These are phyloP conservation scores for Boletus pseudopeckii DNA, from an alignment of 768 basidiomycete genomes.

Conservation along the genomic window DNA sequence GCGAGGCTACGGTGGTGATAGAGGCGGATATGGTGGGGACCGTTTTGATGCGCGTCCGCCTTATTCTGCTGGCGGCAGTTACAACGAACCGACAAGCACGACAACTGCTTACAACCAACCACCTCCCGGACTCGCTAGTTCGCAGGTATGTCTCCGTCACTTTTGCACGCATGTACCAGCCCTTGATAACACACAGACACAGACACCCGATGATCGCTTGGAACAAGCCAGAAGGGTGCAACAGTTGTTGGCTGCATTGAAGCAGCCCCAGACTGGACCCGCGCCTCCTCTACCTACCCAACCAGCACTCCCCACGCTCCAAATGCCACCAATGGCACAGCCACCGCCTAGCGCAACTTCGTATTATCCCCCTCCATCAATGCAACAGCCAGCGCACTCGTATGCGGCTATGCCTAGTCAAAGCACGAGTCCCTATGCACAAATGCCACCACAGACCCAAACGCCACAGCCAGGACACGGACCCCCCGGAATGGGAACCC, in stretches of 20 bases:
- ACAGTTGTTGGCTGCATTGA: slow-evolving; percentile 76
- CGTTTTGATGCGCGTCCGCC: slow-evolving; percentile 43
- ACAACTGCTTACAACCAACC: slow-evolving; percentile 26
- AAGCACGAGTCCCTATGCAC: slow-evolving; percentile 26
- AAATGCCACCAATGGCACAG: slow-evolving; percentile 36
- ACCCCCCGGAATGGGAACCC: slow-evolving; percentile 33
- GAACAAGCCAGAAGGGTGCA: slow-evolving; percentile 88
- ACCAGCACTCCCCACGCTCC: slow-evolving; percentile 29
- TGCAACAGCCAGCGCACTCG: slow-evolving; percentile 25
- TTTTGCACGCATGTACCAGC: background rate
- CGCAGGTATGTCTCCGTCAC: slow-evolving; percentile 30
- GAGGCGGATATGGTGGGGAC: slow-evolving; percentile 43
- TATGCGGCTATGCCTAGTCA: slow-evolving; percentile 23
- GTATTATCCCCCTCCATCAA: slow-evolving; percentile 44
- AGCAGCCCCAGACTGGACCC: slow-evolving; percentile 54
- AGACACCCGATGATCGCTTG: slow-evolving; percentile 63
- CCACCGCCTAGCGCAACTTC: slow-evolving; percentile 28
- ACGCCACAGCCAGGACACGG: slow-evolving; percentile 34
- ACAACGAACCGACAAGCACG: slow-evolving; percentile 26
- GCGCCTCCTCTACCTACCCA: slow-evolving; percentile 16
- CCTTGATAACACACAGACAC: background rate
- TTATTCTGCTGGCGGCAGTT: slow-evolving; percentile 24
- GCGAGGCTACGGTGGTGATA: slow-evolving; percentile 36
- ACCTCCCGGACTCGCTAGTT: slow-evolving; percentile 13
- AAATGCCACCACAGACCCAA: slow-evolving; percentile 28